Evolutionary conservation across 2,329 filamentous ascomycete species (phyloP).

Genomic region (Cercospora sesami): DNA sequence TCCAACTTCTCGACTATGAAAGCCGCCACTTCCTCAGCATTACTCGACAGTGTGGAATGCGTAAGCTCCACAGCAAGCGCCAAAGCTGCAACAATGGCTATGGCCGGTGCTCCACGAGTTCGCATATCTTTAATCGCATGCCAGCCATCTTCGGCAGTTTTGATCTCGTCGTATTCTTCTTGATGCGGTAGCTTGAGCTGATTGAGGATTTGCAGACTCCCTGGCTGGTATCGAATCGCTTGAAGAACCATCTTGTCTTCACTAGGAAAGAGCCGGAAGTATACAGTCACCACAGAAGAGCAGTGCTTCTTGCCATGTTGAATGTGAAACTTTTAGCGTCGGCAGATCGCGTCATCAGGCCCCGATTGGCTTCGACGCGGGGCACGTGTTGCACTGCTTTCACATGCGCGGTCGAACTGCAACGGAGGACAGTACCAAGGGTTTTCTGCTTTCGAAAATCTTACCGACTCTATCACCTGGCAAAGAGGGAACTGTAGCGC

Average conservation of each 20-base stretch:
- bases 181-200: slow-evolving; percentile 81
- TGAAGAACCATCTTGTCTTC: slow-evolving; percentile 59
- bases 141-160: slow-evolving; percentile 72
- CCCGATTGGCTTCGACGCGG: slow-evolving; percentile 6
- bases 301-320: slow-evolving; percentile 3
- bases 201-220: slow-evolving; percentile 74
- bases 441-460: too few relatives aligned
- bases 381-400: slow-evolving; percentile 4
- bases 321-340: slow-evolving; percentile 14
- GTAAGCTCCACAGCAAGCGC: slow-evolving; percentile 82
- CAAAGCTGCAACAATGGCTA: slow-evolving; percentile 94
- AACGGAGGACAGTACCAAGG: background rate
- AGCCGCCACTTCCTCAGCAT: slow-evolving; percentile 61
- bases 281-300: background rate
- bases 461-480: too few relatives aligned
- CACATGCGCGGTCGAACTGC: background rate
- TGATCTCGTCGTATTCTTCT: slow-evolving; percentile 73
- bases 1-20: slow-evolving; percentile 77
- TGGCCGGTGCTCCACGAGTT: slow-evolving; percentile 80
- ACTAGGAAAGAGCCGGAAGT: background rate
- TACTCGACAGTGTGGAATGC: slow-evolving; percentile 52
- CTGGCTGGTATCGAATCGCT: slow-evolving; percentile 73
- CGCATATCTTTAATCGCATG: slow-evolving; percentile 82
- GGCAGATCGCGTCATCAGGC: slow-evolving; percentile 14
- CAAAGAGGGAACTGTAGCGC: too few relatives aligned